phyloP scores from a whole-genome alignment of 176 grass and related monocot genomes.

The Zizania latifolia region DNA sequence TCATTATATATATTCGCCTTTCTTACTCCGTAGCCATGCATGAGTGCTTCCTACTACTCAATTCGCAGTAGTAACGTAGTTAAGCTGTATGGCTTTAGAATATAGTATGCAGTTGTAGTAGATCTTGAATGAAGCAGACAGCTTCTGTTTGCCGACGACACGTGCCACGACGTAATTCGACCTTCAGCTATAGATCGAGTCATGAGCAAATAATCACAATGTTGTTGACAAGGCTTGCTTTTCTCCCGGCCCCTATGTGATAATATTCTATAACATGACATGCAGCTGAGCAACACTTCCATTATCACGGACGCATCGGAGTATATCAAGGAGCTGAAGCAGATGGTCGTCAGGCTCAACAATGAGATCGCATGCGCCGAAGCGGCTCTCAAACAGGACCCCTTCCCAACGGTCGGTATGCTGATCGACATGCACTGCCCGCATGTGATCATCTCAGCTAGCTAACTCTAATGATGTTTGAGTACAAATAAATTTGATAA shows the following conservation, averaged over 20 bases:
- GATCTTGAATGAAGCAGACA: neutral
- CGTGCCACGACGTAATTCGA: neutral
- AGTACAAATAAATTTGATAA: neutral
- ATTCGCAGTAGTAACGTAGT: neutral
- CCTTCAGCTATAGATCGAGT: neutral
- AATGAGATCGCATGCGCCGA: slow-evolving; percentile 63
- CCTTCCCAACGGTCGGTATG: slow-evolving; percentile 44
- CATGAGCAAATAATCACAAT: neutral
- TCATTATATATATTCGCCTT: neutral
- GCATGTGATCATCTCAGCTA: no score
- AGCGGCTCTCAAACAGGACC: slow-evolving; percentile 15
- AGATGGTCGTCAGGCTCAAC: slow-evolving; percentile 75
- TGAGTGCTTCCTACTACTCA: neutral
- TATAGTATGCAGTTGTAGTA: no score
- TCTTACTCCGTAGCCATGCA: neutral
- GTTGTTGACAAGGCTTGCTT: neutral
- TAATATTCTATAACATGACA: neutral
- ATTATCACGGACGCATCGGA: slow-evolving; percentile 85
- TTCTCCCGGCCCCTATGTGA: neutral
- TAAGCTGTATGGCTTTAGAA: no score
- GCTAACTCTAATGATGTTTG: no score
- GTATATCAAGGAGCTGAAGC: slow-evolving; percentile 86
- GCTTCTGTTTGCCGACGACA: neutral
- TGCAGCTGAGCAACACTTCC: slow-evolving; percentile 60
- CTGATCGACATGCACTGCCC: no score